Base-by-base conservation (phyloP, 352 stramenopile species). In the Aphanomyces euteiches region DNA sequence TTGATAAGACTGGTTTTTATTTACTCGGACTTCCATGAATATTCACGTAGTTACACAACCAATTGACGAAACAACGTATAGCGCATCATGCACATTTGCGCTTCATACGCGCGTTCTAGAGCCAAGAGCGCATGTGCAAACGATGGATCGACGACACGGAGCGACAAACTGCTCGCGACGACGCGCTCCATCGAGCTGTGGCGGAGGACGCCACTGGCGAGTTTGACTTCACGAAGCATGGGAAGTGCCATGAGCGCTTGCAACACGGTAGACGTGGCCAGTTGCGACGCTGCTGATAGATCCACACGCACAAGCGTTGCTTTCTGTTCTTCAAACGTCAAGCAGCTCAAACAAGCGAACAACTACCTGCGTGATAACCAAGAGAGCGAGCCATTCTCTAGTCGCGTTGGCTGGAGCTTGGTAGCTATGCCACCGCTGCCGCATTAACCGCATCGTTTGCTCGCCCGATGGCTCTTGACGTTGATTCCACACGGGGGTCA, bases 181-280 rank as follows among this genome's bases (percentile, higher is more conserved):
- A 92, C 81, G 70, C 88, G 82, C 72, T 93, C 86, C 28, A 93
- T 54, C 69, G 92, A 89, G 37, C 90, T 81, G 34, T 88, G 77
- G 1, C 84, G 79, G 47, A 91, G 72, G 28, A 93, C 82, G 70
- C 87, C 81, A 12, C 67, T 60, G 0, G 86, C 84, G 17, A 93
- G 67, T 6, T 83, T 81, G 39, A 93, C 65, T 34, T 91, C 83
- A 10, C 81, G 84, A 54, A 93, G 69, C 39, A 77, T 78, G 34
- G 79, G 76, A 34, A 93, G 68, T 39, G 78, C 76, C 6, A 58
- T 58, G 13, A 93, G 72, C 65, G 90, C 83, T 38, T 76, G 75
- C 39, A 93, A 72, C 43, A 93, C 41, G 38, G 91, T 82, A 4
- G 83, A 90, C 15, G 77, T 87, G 17, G 84, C 81, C 8, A 89